Conservation (phyloP, 2,329 filamentous ascomycete species). For the Diplocarpon mali region DNA sequence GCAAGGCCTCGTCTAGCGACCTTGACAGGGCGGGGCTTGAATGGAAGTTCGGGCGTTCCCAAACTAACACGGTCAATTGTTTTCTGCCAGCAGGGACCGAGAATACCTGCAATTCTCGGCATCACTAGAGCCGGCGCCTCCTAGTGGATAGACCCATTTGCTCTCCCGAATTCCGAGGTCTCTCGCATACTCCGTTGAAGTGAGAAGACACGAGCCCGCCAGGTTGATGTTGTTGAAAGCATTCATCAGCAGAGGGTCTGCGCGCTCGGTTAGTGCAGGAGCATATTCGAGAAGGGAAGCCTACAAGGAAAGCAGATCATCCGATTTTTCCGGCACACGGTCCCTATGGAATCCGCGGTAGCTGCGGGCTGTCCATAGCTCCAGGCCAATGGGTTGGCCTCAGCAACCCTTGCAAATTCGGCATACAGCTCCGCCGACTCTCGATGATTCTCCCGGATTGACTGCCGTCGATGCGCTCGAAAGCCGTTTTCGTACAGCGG, state of each 20-base stretch:
- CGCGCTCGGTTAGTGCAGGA: slow-evolving; percentile 8
- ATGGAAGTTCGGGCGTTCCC: slow-evolving; percentile 48
- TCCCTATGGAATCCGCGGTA: slow-evolving; percentile 40
- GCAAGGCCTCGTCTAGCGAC: slow-evolving; percentile 43
- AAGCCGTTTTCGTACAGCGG: slow-evolving; percentile 56
- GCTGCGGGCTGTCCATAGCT: slow-evolving; percentile 35
- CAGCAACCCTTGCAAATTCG: slow-evolving; percentile 2
- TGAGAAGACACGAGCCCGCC: slow-evolving; percentile 48
- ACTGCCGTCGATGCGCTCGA: slow-evolving; percentile 44
- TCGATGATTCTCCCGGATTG: slow-evolving; percentile 40
- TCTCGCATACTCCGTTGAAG: slow-evolving; percentile 42
- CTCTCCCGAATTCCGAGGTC: slow-evolving; percentile 41
- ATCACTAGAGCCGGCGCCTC: slow-evolving; percentile 51
- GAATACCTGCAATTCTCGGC: slow-evolving; percentile 37
- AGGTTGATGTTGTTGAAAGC: slow-evolving; percentile 61
- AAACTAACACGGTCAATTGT: slow-evolving; percentile 35
- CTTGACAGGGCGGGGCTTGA: slow-evolving; percentile 46
- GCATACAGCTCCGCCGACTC: slow-evolving; percentile 45
- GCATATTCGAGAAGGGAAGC: slow-evolving; percentile 14
- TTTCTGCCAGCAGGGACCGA: background rate
- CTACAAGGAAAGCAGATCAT: slow-evolving; percentile 60
- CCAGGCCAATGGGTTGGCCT: slow-evolving; percentile 36
- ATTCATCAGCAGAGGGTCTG: slow-evolving; percentile 60
- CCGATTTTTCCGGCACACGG: slow-evolving; percentile 44
- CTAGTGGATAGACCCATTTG: slow-evolving; percentile 53